phyloP scores from a whole-genome alignment of 2,329 filamentous ascomycete species.

The Fusarium guadeloupense region DNA sequence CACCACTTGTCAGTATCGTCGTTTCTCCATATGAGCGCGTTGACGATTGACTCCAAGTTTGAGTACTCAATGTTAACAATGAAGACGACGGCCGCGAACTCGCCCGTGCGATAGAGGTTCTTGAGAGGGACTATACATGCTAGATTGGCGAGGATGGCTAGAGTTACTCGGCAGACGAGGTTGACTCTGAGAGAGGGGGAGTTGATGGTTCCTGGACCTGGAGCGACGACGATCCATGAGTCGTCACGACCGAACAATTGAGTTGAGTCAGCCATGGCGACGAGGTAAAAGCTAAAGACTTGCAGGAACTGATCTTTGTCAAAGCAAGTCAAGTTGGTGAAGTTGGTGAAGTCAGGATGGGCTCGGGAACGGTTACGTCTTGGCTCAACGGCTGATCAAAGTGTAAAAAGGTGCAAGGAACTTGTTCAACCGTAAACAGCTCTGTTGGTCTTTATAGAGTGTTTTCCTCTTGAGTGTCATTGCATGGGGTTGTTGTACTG shows the following conservation, averaged over 20 bases:
- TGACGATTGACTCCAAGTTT: slow-evolving; percentile 60
- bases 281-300: not conserved
- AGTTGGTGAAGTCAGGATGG: slow-evolving; percentile 8
- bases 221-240: slow-evolving; percentile 34
- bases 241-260: slow-evolving; percentile 33
- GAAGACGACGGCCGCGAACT: slow-evolving; percentile 62
- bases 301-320: not conserved
- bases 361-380: slow-evolving; percentile 17
- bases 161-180: slow-evolving; percentile 58
- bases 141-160: slow-evolving; percentile 57
- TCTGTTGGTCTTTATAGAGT: slow-evolving; percentile 21
- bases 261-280: slow-evolving; percentile 27
- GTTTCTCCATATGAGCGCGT: slow-evolving; percentile 63
- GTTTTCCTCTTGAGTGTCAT: slow-evolving; percentile 5
- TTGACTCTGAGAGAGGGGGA: slow-evolving; percentile 53
- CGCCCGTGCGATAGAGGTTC: slow-evolving; percentile 61
- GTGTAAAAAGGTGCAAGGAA: slow-evolving; percentile 28
- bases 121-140: slow-evolving; percentile 61
- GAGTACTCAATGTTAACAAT: slow-evolving; percentile 56
- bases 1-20: slow-evolving; percentile 62
- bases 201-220: slow-evolving; percentile 39
- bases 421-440: not conserved
- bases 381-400: slow-evolving; percentile 32
- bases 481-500: slow-evolving; percentile 1
- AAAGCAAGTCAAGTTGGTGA: slow-evolving; percentile 21